These are phyloP conservation scores for Lumnitzera littorea DNA, from an alignment of 345 rosid species.

Conservation along the genomic window DNA sequence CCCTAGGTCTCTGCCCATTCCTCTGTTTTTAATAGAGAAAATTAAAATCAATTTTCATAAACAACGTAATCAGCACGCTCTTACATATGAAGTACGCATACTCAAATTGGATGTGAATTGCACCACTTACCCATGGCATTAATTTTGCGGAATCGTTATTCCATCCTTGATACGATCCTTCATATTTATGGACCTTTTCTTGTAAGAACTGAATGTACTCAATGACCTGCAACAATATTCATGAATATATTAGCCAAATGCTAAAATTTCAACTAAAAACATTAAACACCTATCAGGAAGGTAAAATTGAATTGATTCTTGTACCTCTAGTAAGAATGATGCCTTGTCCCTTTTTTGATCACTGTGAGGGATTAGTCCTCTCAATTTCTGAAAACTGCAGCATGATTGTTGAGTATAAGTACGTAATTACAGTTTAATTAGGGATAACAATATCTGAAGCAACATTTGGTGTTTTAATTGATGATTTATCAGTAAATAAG, in stretches of 20 bases:
- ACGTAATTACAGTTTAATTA: not conserved
- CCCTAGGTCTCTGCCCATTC: slow-evolving; percentile 37
- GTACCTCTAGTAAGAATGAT: slow-evolving; percentile 88
- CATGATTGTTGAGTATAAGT: not conserved
- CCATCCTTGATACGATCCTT: slow-evolving; percentile 69
- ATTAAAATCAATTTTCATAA: not conserved
- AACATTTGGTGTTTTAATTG: not conserved
- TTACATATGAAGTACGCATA: not conserved
- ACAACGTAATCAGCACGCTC: too few species aligned
- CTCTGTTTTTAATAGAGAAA: slow-evolving; percentile 26
- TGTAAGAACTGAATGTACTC: slow-evolving; percentile 92
- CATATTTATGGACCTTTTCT: slow-evolving; percentile 64
- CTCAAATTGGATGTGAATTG: slow-evolving; percentile 1
- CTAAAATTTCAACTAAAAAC: not conserved
- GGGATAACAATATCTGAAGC: not conserved
- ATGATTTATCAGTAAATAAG: not conserved
- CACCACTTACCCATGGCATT: slow-evolving; percentile 57
- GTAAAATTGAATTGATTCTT: not conserved
- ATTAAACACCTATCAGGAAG: too few species aligned
- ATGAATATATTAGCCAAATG: not conserved
- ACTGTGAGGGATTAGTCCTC: slow-evolving; percentile 76
- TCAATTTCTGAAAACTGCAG: slow-evolving; percentile 86
- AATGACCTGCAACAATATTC: slow-evolving; percentile 53
- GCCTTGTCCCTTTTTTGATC: slow-evolving; percentile 98
- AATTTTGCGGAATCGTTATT: slow-evolving; percentile 58